A percentile compares a stretch with the other conserved stretches of the same genome.
Evolutionary conservation across 257 asterid genomes (phyloP).

Genomic region (Solanum rostratum): DNA sequence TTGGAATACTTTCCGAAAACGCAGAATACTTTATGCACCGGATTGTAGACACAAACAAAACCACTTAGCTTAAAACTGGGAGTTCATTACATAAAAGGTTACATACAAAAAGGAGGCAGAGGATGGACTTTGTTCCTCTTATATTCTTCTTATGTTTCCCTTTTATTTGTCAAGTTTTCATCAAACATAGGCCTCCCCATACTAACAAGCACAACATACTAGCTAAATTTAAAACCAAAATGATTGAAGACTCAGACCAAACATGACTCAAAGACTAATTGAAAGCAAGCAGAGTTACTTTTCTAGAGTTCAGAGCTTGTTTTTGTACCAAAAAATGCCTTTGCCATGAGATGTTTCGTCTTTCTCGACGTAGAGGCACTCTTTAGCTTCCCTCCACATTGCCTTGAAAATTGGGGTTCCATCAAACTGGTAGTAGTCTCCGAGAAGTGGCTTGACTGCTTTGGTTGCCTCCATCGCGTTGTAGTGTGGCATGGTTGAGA

Average conservation of each 20-base stretch:
- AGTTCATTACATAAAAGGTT: neutral
- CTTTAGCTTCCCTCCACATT: constrained; percentile 57
- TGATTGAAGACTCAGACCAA: neutral
- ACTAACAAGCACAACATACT: neutral
- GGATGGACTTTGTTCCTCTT: neutral
- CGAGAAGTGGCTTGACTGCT: constrained; percentile 54
- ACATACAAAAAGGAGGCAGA: neutral
- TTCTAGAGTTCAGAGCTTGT: constrained; percentile 22
- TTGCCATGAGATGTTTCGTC: constrained; percentile 23
- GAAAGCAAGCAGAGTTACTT: neutral
- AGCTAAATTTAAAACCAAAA: neutral
- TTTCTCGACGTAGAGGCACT: constrained; percentile 48
- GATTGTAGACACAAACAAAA: neutral
- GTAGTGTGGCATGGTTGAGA: constrained; percentile 68
- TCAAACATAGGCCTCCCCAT: neutral
- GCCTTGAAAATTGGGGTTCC: constrained; percentile 46
- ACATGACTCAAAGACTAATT: neutral
- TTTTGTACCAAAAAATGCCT: constrained; percentile 58
- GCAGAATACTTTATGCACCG: neutral
- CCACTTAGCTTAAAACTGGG: neutral
- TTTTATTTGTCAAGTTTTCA: neutral
- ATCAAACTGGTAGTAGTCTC: constrained; percentile 46
- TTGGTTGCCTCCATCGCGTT: constrained; percentile 66
- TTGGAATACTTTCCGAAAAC: neutral
- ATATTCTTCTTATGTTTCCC: neutral